A percentile compares a stretch with the other conserved stretches of the same genome.
Evolutionary conservation across 768 basidiomycete genomes (phyloP).

Genomic region (Pleurotus djamor): DNA sequence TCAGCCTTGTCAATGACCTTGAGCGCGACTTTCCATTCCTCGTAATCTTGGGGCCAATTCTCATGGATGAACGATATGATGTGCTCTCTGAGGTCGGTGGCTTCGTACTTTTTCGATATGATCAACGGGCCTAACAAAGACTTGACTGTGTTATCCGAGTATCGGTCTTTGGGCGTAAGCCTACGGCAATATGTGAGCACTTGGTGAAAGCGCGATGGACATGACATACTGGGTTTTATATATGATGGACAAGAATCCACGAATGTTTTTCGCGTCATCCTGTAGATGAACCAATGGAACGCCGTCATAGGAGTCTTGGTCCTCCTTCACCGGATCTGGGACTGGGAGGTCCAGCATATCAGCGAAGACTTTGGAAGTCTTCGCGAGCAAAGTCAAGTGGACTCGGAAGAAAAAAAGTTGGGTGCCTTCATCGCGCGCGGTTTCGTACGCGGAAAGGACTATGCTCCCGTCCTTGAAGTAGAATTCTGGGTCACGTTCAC

Average conservation of each 20-base stretch:
- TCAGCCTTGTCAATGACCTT: background rate
- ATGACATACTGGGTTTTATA: slow-evolving; percentile 4
- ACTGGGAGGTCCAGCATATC: slow-evolving; percentile 12
- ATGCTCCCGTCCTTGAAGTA: background rate
- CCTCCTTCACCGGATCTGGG: background rate
- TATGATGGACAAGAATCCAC: slow-evolving; percentile 8
- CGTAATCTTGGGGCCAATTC: slow-evolving; percentile 2
- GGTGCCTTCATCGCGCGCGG: background rate
- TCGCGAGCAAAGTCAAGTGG: slow-evolving; percentile 10
- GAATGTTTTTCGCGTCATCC: slow-evolving; percentile 7
- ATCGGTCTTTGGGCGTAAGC: background rate
- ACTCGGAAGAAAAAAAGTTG: slow-evolving; percentile 10
- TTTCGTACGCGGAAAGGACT: background rate
- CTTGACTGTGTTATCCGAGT: background rate
- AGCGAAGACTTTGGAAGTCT: slow-evolving; percentile 9
- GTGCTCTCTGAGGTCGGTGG: background rate
- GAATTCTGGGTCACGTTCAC: background rate
- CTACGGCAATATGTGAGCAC: background rate
- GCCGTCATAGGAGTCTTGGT: slow-evolving; percentile 9
- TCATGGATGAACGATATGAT: background rate
- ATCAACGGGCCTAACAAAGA: slow-evolving; percentile 3
- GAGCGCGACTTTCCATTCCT: background rate
- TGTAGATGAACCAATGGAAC: slow-evolving; percentile 12
- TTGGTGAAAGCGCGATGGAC: background rate
- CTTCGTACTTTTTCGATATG: slow-evolving; percentile 7